Evolutionary conservation across 2,329 filamentous ascomycete genomes (phyloP), one percentile per base, ranked within the genome.

Genomic region (Xylariaceae sp.): DNA sequence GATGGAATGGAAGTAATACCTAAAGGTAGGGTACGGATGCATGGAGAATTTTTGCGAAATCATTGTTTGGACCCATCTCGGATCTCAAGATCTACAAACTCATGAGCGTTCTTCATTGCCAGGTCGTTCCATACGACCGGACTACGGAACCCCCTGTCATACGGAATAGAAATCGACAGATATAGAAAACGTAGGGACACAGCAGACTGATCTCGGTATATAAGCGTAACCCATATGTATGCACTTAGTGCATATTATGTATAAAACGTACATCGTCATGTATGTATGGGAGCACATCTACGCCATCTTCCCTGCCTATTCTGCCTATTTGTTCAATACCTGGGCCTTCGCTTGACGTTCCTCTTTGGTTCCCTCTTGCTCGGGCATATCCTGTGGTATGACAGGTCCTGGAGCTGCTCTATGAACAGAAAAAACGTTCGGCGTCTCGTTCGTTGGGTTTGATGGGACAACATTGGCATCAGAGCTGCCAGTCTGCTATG

Each of bases 281-380:
- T 42, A 42, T 8, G 37, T 13, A 42, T 1, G 11, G 8, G 11
- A 13, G 37, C 37, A 8, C 23, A 4, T 5, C 23, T 30, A 30
- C 23, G 23, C 23, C 23, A 30, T 30, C 23, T 30, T 30, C 23
- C 4, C 23, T 30, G 23, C 13, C 37, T 73, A 75, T 70, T 88
- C 23, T 30, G 23, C 13, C 37, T 73, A 75, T 70, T 88, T 84
- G 78, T 90, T 90, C 73, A 90, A 67, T 68, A 83, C 83, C 71
- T 85, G 77, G 62, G 84, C 85, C 72, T 83, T 86, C 10, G 81
- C 84, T 68, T 80, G 77, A 56, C 87, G 82, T 68, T 90, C 88
- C 71, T 88, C 87, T 74, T 87, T 88, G 60, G 81, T 84, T 13
- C 83, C 85, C 75, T 87, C 83, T 71, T 81, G 71, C 54, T 80